Conservation (phyloP, 2,329 filamentous ascomycete genomes). For the Oidium heveae region DNA sequence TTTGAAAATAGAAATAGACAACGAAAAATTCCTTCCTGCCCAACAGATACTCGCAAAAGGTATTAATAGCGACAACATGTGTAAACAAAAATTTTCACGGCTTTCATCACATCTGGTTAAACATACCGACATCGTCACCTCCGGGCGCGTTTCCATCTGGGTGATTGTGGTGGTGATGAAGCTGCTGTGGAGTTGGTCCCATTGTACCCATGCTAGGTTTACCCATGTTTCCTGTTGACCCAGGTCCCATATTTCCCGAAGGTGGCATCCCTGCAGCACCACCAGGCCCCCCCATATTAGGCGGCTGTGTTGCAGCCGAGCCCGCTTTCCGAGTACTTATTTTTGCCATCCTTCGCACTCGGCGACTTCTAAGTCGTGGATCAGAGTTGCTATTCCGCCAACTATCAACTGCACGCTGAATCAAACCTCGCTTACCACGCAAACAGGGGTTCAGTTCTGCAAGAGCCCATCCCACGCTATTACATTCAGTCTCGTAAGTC, state of each 20-base stretch:
- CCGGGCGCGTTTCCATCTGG: constrained; percentile 39
- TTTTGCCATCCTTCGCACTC: constrained; percentile 89
- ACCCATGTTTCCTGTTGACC: constrained; percentile 28
- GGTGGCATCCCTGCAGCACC: constrained; percentile 38
- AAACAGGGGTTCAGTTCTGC: constrained; percentile 80
- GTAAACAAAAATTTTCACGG: constrained; percentile 18
- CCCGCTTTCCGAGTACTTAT: constrained; percentile 66
- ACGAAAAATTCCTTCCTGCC: constrained; percentile 4
- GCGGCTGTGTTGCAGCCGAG: constrained; percentile 29
- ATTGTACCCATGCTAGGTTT: constrained; percentile 42
- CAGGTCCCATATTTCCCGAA: constrained; percentile 33
- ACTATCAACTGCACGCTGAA: constrained; percentile 91
- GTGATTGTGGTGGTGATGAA: constrained; percentile 50
- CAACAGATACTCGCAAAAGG: constrained; percentile 10
- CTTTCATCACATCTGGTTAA: constrained; percentile 43
- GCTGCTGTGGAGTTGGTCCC: constrained; percentile 26
- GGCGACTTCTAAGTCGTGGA: constrained; percentile 63
- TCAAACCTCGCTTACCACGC: constrained; percentile 79
- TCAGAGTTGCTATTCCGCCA: constrained; percentile 99
- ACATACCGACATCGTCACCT: constrained; percentile 88
- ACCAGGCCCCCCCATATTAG: constrained; percentile 37
- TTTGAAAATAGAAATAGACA: not conserved
- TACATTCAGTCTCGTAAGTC: constrained; percentile 96
- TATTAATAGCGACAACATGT: constrained; percentile 11
- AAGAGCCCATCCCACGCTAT: constrained; percentile 96